These are phyloP conservation scores for Nephelium lappaceum DNA, from an alignment of 345 rosid genomes.

Conservation along the genomic window DNA sequence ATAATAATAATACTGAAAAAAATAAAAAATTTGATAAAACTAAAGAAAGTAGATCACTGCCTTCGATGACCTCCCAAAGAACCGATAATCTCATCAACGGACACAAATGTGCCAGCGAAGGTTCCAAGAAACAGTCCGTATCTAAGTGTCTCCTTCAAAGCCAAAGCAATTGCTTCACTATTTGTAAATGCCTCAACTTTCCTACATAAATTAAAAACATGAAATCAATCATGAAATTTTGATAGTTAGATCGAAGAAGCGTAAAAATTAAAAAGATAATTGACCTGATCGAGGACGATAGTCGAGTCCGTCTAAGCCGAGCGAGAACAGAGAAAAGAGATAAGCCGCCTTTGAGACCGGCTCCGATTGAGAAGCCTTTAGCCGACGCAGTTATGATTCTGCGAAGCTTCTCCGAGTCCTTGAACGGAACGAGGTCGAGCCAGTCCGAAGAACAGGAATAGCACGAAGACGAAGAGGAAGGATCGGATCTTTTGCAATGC, in stretches of 20 bases:
- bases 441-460: slow-evolving; percentile 30
- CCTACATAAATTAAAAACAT: slow-evolving; percentile 36
- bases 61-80: slow-evolving; percentile 76
- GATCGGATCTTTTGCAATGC: slow-evolving; percentile 43
- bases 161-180: slow-evolving; percentile 65
- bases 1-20: too few relatives aligned
- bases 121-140: slow-evolving; percentile 92
- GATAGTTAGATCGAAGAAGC: slow-evolving; percentile 10
- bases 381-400: slow-evolving; percentile 66
- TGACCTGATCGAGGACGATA: slow-evolving; percentile 47
- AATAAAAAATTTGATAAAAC: background rate
- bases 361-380: slow-evolving; percentile 91
- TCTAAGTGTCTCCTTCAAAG: slow-evolving; percentile 82
- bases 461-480: slow-evolving; percentile 34
- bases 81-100: slow-evolving; percentile 78
- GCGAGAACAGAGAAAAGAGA: slow-evolving; percentile 76
- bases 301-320: slow-evolving; percentile 65
- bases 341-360: slow-evolving; percentile 94
- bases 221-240: background rate
- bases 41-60: slow-evolving; percentile 38
- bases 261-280: background rate
- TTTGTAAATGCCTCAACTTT: slow-evolving; percentile 58
- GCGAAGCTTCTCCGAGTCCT: slow-evolving; percentile 66
- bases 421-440: slow-evolving; percentile 32
- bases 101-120: slow-evolving; percentile 85